A percentile compares a stretch with the other conserved stretches of the same genome.
These are phyloP conservation scores for Lagerstroemia speciosa DNA, from an alignment of 345 rosid species.

Conservation along the genomic window DNA sequence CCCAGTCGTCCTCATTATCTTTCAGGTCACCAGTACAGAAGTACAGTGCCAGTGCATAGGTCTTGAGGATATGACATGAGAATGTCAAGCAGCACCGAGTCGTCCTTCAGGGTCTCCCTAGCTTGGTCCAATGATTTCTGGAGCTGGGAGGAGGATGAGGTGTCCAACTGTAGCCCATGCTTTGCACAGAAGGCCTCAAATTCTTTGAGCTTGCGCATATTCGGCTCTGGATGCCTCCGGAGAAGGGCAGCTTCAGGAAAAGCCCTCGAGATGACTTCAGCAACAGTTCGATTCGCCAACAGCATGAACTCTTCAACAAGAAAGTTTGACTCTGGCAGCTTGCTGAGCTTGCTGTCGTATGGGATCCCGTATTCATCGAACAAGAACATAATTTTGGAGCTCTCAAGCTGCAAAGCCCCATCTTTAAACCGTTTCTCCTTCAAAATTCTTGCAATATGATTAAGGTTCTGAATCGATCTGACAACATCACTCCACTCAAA, in stretches of 20 bases:
- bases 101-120: slow-evolving; percentile 59
- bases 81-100: slow-evolving; percentile 48
- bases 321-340: slow-evolving; percentile 41
- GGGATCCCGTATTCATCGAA: slow-evolving; percentile 73
- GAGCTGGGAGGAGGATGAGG: slow-evolving; percentile 63
- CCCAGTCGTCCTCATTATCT: slow-evolving; percentile 49
- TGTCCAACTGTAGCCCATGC: slow-evolving; percentile 63
- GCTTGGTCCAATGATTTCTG: slow-evolving; percentile 48
- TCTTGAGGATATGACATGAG: slow-evolving; percentile 53
- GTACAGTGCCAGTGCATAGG: slow-evolving; percentile 81
- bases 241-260: slow-evolving; percentile 67
- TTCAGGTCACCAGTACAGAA: slow-evolving; percentile 67
- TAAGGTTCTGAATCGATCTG: slow-evolving; percentile 45
- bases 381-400: slow-evolving; percentile 36
- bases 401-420: slow-evolving; percentile 75
- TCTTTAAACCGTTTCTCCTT: slow-evolving; percentile 49
- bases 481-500: slow-evolving; percentile 60
- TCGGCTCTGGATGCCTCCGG: slow-evolving; percentile 87
- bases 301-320: slow-evolving; percentile 96
- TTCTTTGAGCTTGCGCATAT: slow-evolving; percentile 72
- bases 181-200: slow-evolving; percentile 68
- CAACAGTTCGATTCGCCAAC: slow-evolving; percentile 78
- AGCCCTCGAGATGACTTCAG: slow-evolving; percentile 79
- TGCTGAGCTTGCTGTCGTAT: slow-evolving; percentile 40
- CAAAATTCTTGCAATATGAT: slow-evolving; percentile 47